Percentiles rank a stretch among this genome's conserved stretches.
These are phyloP conservation scores for Metarhizium guizhouense DNA, from an alignment of 2,329 filamentous ascomycete species.

Conservation along the genomic window DNA sequence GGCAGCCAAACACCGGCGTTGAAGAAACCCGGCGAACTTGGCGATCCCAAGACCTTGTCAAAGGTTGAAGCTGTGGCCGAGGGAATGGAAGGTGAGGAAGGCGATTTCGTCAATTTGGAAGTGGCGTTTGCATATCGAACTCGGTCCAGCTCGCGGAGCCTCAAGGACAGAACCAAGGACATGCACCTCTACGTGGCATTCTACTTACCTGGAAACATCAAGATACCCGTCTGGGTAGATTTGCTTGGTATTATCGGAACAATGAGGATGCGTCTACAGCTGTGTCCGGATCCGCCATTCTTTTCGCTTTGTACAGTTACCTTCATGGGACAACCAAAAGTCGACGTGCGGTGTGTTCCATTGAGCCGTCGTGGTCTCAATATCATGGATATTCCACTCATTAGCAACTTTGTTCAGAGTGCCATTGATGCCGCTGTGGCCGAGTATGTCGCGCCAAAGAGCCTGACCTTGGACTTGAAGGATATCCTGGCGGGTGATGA, in stretches of 20 bases:
- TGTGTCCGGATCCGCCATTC: slow-evolving; percentile 69
- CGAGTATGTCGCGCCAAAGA: slow-evolving; percentile 70
- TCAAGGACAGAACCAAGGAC: slow-evolving; percentile 60
- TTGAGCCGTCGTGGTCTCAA: slow-evolving; percentile 61
- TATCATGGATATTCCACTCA: slow-evolving; percentile 66
- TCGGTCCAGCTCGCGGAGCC: slow-evolving; percentile 48
- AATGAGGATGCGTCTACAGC: slow-evolving; percentile 58
- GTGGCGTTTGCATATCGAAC: slow-evolving; percentile 65
- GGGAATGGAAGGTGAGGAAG: slow-evolving; percentile 68
- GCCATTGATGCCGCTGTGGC: slow-evolving; percentile 65
- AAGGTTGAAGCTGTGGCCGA: slow-evolving; percentile 29
- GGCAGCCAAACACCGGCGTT: slow-evolving; percentile 16
- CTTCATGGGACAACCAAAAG: slow-evolving; percentile 66
- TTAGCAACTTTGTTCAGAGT: slow-evolving; percentile 67
- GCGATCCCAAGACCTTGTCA: slow-evolving; percentile 19
- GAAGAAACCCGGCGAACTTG: slow-evolving; percentile 1
- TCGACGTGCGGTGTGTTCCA: slow-evolving; percentile 61
- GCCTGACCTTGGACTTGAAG: slow-evolving; percentile 63
- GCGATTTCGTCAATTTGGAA: slow-evolving; percentile 71
- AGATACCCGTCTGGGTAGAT: slow-evolving; percentile 64
- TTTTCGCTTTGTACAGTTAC: slow-evolving; percentile 67
- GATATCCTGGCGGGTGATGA: slow-evolving; percentile 72
- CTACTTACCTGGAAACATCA: slow-evolving; percentile 49
- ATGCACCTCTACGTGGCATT: slow-evolving; percentile 62
- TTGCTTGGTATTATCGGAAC: slow-evolving; percentile 63